A percentile compares a stretch with the other conserved stretches of the same genome.
These are phyloP conservation scores for Strobilomyces confusus DNA, from an alignment of 768 basidiomycete species.

Conservation along the genomic window DNA sequence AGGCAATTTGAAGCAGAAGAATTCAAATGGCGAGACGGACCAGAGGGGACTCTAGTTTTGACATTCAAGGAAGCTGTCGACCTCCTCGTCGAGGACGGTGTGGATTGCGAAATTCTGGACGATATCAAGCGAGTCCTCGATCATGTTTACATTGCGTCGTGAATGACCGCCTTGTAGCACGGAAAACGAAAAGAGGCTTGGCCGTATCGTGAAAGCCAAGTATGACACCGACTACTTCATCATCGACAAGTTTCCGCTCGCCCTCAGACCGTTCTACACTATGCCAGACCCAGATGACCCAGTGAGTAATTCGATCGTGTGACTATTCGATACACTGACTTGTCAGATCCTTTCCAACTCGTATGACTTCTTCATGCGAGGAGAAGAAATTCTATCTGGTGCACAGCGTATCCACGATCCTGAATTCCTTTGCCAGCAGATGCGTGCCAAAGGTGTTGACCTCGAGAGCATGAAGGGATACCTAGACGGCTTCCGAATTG, in stretches of 20 bases:
- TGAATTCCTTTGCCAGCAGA: conserved; percentile 72
- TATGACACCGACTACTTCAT: conserved; percentile 99
- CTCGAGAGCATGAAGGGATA: conserved; percentile 91
- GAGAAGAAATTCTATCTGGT: conserved; percentile 97
- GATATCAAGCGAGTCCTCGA: conserved; percentile 73
- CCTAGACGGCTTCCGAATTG: conserved; percentile 91
- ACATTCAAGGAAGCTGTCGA: conserved; percentile 87
- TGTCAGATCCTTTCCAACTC: conserved; percentile 87
- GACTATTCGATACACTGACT: neutral
- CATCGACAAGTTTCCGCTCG: conserved; percentile 97
- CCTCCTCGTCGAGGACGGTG: conserved; percentile 82
- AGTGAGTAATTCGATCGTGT: conserved; percentile 40
- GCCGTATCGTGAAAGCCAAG: conserved; percentile 84
- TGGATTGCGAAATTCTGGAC: conserved; percentile 70
- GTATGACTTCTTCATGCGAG: conserved; percentile 99
- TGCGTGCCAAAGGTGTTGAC: conserved; percentile 84
- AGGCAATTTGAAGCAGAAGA: conserved; percentile 94
- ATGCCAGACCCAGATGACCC: conserved; percentile 96
- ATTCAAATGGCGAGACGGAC: conserved; percentile 78
- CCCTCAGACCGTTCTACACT: conserved; percentile 96
- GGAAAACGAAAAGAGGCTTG: conserved; percentile 91
- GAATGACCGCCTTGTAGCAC: conserved; percentile 53
- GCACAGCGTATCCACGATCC: conserved; percentile 98
- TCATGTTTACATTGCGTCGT: neutral
- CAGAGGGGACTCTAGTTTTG: conserved; percentile 75